phyloP scores from a whole-genome alignment of 1,139 yeast species.

The Kodamaea ohmeri region DNA sequence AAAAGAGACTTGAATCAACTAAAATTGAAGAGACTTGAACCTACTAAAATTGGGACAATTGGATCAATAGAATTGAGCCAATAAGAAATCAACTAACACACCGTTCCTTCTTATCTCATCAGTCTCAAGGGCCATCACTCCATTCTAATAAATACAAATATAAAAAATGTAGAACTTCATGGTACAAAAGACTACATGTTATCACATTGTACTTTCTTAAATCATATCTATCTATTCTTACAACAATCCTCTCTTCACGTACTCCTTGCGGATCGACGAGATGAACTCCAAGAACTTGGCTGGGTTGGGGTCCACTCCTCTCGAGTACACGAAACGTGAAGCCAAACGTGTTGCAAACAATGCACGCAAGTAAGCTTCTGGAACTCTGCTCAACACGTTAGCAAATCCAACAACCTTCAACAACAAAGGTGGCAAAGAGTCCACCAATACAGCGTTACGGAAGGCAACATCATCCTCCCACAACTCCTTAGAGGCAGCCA shows the following conservation, averaged over 20 bases:
- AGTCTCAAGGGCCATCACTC: too few relatives aligned
- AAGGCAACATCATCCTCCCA: conserved; percentile 80
- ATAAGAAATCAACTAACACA: too few relatives aligned
- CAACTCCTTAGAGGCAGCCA: conserved; percentile 74
- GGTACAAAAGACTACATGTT: too few relatives aligned
- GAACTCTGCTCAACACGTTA: conserved; percentile 70
- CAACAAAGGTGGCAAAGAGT: conserved; percentile 77
- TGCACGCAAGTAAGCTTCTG: conserved; percentile 83
- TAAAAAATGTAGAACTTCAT: too few relatives aligned
- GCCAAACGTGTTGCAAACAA: conserved; percentile 89
- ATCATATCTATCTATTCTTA: conserved; percentile 8
- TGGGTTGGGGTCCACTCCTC: conserved; percentile 81
- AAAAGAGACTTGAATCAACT: too few relatives aligned
- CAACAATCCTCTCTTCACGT: conserved; percentile 30
- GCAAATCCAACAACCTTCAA: conserved; percentile 75
- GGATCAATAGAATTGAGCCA: too few relatives aligned
- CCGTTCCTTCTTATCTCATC: too few relatives aligned
- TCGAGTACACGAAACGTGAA: conserved; percentile 81
- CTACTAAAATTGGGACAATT: too few relatives aligned
- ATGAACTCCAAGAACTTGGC: conserved; percentile 79
- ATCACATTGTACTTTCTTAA: too few relatives aligned
- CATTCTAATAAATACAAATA: too few relatives aligned
- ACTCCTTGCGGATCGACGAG: conserved; percentile 44
- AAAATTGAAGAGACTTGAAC: too few relatives aligned
- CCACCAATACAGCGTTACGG: conserved; percentile 72